Evolutionary conservation across 148 eudicot genomes (phyloP), one percentile per base, ranked within the genome.

Genomic region (Linanthus parryae): DNA sequence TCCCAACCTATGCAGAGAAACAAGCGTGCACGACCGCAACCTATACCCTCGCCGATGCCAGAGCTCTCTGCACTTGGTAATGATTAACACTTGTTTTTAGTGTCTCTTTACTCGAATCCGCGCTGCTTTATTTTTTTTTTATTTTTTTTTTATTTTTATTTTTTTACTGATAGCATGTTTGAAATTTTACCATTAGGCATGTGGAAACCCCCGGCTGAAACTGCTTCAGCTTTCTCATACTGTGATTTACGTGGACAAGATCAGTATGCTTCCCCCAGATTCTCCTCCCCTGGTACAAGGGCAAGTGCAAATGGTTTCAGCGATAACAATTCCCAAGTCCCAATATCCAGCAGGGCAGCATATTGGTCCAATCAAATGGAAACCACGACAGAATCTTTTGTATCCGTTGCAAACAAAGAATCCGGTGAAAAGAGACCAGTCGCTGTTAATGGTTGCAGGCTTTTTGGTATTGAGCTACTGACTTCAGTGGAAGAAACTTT

Each of bases 391-490:
- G 84, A 74, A 28, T 72, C 97, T 13, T 44, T 79, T 55, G 68
- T 59, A 43, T 66, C 88, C 14, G 64, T 67, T 44, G 57, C 41
- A 23, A 72, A 56, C 62, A 77, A 59, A 62, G 83, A 69, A 59
- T 25, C 66, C 22, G 63, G 56, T 60, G 94, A 81, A 52, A 91
- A 78, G 63, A 76, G 82, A 56, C 86, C 62, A 59, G 67, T 56
- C 33, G 39, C 54, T 59, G 70, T 64, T 34, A 66, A 59, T 50
- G 85, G 95, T 61, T 90, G 72, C 73, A 75, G 89, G 72, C 71
- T 91, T 26, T 91, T 91, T 67, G 97, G 97, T 29, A 76, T 86
- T 59, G 73, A 91, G 67, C 77, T 91, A 44, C 42, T 81, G 61
- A 52, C 76, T 26, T 64, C 54, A 24, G 24, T 56, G 38, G 77